These are phyloP conservation scores for Yamadazyma songkhlaensis DNA, from an alignment of 1,139 yeast genomes.

Conservation along the genomic window DNA sequence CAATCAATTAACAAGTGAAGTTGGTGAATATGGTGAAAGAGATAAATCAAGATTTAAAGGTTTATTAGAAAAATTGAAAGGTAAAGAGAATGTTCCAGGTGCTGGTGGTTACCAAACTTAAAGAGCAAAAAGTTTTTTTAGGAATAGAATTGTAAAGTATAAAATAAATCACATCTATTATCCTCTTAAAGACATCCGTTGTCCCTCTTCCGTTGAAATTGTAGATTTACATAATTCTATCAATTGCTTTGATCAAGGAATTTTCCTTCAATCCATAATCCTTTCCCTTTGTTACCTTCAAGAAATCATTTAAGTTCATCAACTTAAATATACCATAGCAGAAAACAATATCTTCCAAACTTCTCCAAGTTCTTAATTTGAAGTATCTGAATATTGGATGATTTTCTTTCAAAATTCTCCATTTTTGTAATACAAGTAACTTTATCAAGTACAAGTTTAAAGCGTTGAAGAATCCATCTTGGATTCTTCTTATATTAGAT, in stretches of 20 bases:
- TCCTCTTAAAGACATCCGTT: not conserved
- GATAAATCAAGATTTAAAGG: constrained; percentile 75
- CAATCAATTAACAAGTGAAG: constrained; percentile 43
- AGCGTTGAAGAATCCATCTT: constrained; percentile 26
- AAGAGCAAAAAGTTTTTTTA: not conserved
- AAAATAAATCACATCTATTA: not conserved
- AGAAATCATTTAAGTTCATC: constrained; percentile 38
- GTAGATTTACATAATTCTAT: constrained; percentile 23
- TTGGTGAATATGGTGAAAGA: constrained; percentile 47
- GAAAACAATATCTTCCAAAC: constrained; percentile 35
- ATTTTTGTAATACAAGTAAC: constrained; percentile 37
- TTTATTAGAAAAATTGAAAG: constrained; percentile 60
- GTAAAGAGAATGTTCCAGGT: constrained; percentile 73
- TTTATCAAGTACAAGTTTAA: constrained; percentile 35
- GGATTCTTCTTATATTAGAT: constrained; percentile 23
- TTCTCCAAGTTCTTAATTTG: constrained; percentile 28
- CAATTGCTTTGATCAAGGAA: constrained; percentile 18
- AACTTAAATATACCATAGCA: constrained; percentile 38
- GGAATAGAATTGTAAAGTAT: constrained; percentile 5
- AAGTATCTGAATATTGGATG: constrained; percentile 32
- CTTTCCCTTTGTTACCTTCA: constrained; percentile 17
- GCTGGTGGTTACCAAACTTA: constrained; percentile 30
- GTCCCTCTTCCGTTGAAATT: too few species aligned
- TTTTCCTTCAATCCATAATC: constrained; percentile 18
- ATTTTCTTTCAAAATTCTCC: constrained; percentile 41